A percentile compares a stretch with the other conserved stretches of the same genome.
phyloP scores from a whole-genome alignment of 2,329 filamentous ascomycete genomes.

The Chrysoporthe cubensis region DNA sequence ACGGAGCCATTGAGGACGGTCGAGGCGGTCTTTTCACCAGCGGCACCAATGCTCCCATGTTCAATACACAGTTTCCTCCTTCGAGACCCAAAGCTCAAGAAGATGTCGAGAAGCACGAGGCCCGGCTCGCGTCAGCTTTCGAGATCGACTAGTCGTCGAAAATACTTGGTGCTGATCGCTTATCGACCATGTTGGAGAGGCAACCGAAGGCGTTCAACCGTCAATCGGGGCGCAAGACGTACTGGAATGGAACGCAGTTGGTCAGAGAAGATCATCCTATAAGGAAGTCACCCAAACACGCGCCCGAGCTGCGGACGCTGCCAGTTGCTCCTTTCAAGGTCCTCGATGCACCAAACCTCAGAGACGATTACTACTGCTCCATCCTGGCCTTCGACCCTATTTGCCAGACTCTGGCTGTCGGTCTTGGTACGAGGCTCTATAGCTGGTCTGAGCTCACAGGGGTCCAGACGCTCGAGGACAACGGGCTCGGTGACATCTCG shows the following conservation, averaged over 20 bases:
- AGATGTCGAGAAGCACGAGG: constrained; percentile 70
- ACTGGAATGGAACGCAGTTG: constrained; percentile 50
- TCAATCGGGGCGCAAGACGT: constrained; percentile 36
- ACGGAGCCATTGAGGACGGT: constrained; percentile 61
- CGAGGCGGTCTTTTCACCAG: constrained; percentile 67
- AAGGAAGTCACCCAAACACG: constrained; percentile 32
- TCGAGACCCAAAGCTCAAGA: constrained; percentile 53
- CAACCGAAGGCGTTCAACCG: constrained; percentile 25
- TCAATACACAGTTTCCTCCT: constrained; percentile 54
- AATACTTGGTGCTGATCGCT: constrained; percentile 61
- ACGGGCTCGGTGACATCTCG: constrained; percentile 49
- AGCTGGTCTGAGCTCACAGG: constrained; percentile 82
- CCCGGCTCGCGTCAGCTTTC: constrained; percentile 77
- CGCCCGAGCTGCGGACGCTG: constrained; percentile 49
- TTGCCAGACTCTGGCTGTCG: constrained; percentile 79
- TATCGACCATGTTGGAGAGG: constrained; percentile 30
- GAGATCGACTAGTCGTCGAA: constrained; percentile 73
- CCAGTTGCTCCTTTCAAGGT: constrained; percentile 83
- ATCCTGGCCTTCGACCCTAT: constrained; percentile 82
- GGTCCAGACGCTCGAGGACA: constrained; percentile 58
- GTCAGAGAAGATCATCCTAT: constrained; percentile 33
- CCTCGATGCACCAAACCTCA: constrained; percentile 84
- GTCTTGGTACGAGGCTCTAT: constrained; percentile 78
- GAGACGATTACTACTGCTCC: constrained; percentile 96
- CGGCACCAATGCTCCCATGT: constrained; percentile 73